Base-by-base conservation (phyloP, 129 eudicot genomes). In the Flaveria ramosissima region DNA sequence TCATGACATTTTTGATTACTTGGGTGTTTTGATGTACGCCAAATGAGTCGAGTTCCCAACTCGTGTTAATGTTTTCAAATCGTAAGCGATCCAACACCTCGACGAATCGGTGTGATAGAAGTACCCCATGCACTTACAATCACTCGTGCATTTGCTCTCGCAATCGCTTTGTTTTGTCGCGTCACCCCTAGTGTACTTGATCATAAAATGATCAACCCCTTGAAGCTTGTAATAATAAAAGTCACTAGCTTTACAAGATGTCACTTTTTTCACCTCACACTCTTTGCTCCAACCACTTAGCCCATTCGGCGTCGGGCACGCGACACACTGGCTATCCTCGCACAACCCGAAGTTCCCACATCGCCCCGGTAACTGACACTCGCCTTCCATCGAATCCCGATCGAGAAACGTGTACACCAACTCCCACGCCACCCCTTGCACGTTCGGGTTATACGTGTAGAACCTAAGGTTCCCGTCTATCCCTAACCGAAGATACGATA, bases 101-200 rank as follows among this genome's bases (percentile, higher is more conserved):
- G 84, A 84, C 0, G 53, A 21, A 30, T 72, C 83, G 13, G 75
- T 83, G 43, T 86, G 79, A 71, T 82, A 86, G 52, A 89, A 89
- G 76, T 86, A 89, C 21, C 88, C 95, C 82, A 80, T 52, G 42
- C 95, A 86, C 86, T 86, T 89, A 62, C 91, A 89, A 67, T 89
- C 95, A 16, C 67, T 71, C 0, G 75, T 82, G 57, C 95, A 89
- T 78, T 82, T 89, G 7, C 27, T 50, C 56, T 73, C 80, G 42
- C 95, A 89, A 1, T 74, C 87, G 15, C 61, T 84, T 36, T 83
- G 86, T 45, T 81, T 74, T 23, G 57, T 83, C 1, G 80, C 89
- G 19, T 62, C 83, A 0, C 90, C 93, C 67, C 84, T 81, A 0
- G 81, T 81, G 55, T 85, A 88, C 70, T 72, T 83, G 7, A 83